Evolutionary conservation across 1,284 basidiomycete genomes (phyloP), one percentile per base, ranked within the genome.

Genomic region (Mycena citricolor): DNA sequence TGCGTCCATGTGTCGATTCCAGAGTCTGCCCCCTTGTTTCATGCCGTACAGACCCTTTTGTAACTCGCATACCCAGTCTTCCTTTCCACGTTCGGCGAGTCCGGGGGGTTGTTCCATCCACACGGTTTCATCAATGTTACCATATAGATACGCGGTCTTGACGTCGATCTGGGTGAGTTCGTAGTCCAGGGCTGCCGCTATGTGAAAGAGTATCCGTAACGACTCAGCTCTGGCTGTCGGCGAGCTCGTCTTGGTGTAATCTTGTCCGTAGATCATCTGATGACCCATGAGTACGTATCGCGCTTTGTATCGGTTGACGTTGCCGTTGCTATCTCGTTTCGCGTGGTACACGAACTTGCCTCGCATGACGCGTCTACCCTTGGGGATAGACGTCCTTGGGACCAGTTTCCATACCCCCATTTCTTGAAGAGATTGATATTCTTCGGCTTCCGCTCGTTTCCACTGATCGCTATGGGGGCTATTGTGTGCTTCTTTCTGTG

Each of bases 111-210:
- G 64, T n/a, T 58, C 39, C 53, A 69, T 58, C 37, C 64, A 67
- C 13, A 67, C 48, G 1, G 64, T 48, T 10, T 56, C 39, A 25
- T 40, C 30, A 0, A 75, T 57, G 0, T 49, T 25, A 2, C 65
- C 69, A 52, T 73, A 67, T 0, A 74, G 59, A 50, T 69, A 79
- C 0, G 74, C 73, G 0, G 65, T 72, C 26, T 73, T 71, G 32
- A 79, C 58, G 46, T 81, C 70, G 3, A 73, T 56, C 31, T 73
- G 68, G 20, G 64, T 57, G 1, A 68, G 40, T n/a, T 69, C 62
- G 60, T 69, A 70, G 32, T 63, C 59, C 0, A 57, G 34, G 66
- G 5, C 66, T 1, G 46, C 52, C 10, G 65, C 67, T 3, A 71
- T 43, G 3, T 64, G 49, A 3, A 69, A 46, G 1, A 72, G 19